A percentile compares a stretch with the other conserved stretches of the same genome.
These are phyloP conservation scores for Neopestalotiopsis sp. DNA, from an alignment of 2,329 filamentous ascomycete genomes.

Conservation along the genomic window DNA sequence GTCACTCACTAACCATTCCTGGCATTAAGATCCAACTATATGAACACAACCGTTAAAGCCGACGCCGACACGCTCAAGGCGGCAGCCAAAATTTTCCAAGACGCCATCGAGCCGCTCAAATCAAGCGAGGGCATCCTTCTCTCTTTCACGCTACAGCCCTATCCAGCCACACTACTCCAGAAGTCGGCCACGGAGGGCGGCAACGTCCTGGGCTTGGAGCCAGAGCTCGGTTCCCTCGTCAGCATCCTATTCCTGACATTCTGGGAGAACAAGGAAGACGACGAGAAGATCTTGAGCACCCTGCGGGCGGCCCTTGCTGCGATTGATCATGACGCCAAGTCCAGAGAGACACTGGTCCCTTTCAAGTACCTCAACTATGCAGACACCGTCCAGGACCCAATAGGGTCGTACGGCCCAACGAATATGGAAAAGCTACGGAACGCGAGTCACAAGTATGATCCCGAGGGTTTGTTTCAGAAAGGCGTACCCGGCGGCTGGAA, in stretches of 20 bases:
- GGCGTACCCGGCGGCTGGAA: constrained; percentile 29
- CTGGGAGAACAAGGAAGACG: constrained; percentile 11
- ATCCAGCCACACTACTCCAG: not conserved
- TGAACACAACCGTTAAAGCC: constrained; percentile 11
- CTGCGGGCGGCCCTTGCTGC: not conserved
- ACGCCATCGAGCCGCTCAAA: not conserved
- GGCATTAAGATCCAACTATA: constrained; percentile 5
- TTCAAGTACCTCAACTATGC: constrained; percentile 30
- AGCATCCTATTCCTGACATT: constrained; percentile 1
- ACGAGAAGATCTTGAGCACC: constrained; percentile 2
- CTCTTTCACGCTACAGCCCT: constrained; percentile 1
- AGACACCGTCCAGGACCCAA: constrained; percentile 24
- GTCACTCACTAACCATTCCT: not conserved
- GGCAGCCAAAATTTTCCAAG: not conserved
- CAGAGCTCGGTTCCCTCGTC: not conserved
- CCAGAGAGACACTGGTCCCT: not conserved
- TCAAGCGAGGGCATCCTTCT: not conserved
- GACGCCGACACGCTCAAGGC: constrained; percentile 1
- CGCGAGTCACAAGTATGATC: constrained; percentile 32
- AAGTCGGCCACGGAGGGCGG: not conserved
- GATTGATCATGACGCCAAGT: not conserved
- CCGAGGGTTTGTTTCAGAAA: constrained; percentile 32
- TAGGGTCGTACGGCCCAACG: constrained; percentile 25
- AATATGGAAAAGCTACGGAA: constrained; percentile 23
- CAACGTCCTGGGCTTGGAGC: not conserved